phyloP scores from a whole-genome alignment of 768 basidiomycete species.

The Fomitopsis serialis region DNA sequence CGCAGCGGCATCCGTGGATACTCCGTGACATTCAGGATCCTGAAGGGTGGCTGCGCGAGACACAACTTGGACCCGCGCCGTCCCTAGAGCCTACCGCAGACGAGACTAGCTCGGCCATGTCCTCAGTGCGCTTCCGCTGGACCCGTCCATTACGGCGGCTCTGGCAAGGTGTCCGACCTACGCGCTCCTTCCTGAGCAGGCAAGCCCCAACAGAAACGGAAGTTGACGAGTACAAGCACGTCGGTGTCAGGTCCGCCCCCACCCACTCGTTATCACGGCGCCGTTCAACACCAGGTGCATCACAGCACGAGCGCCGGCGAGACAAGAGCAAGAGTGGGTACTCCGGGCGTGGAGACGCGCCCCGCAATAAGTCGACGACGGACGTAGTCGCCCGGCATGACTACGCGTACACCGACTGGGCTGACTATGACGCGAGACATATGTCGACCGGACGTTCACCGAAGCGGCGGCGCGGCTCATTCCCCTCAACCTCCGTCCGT shows the following conservation, averaged over 20 bases:
- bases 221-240: constrained; percentile 16
- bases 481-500: constrained; percentile 18
- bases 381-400: constrained; percentile 10
- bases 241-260: constrained; percentile 30
- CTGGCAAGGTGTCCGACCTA: constrained; percentile 38
- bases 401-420: constrained; percentile 7
- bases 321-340: constrained; percentile 26
- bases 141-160: constrained; percentile 41
- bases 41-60: constrained; percentile 63
- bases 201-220: constrained; percentile 8
- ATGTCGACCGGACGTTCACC: not conserved
- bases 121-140: constrained; percentile 58
- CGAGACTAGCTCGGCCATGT: constrained; percentile 75
- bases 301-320: constrained; percentile 21
- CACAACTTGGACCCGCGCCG: constrained; percentile 43
- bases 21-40: constrained; percentile 61
- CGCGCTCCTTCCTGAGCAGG: constrained; percentile 21
- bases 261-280: constrained; percentile 10
- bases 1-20: constrained; percentile 61
- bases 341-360: constrained; percentile 1
- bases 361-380: constrained; percentile 16
- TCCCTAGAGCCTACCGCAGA: constrained; percentile 62
- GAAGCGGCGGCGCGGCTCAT: constrained; percentile 26
- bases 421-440: constrained; percentile 7
- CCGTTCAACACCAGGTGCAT: constrained; percentile 10